Evolutionary conservation across 306 rosid species (phyloP).

Genomic region (Alnus rubra): DNA sequence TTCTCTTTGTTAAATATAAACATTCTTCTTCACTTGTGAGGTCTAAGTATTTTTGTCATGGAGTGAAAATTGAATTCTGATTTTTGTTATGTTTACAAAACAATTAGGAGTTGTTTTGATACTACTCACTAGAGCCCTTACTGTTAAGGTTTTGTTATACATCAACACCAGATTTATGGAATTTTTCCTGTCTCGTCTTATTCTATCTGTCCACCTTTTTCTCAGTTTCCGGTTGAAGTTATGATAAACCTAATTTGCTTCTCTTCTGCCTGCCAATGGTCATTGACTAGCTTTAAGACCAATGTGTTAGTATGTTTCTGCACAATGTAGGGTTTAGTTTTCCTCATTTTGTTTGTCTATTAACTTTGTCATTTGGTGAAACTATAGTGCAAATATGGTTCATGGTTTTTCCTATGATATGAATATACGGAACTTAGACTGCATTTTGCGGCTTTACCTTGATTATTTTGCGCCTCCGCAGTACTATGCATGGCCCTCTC

Average conservation of each 20-base stretch:
- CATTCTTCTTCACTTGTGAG: background rate
- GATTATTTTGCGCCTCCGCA: background rate
- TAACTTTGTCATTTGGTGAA: background rate
- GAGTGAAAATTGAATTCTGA: background rate
- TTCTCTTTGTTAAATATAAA: background rate
- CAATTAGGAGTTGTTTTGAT: background rate
- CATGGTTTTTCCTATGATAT: conserved; percentile 5
- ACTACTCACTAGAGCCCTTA: background rate
- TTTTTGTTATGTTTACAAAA: background rate
- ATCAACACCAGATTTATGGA: background rate
- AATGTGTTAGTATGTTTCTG: background rate
- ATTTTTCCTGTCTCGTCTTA: background rate
- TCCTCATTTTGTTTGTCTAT: background rate
- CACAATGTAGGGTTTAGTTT: background rate
- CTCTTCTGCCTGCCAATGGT: background rate
- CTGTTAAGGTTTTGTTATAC: background rate
- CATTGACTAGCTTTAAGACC: background rate
- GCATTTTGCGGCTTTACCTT: background rate
- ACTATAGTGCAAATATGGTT: background rate
- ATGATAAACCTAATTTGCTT: background rate
- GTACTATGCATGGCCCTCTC: background rate
- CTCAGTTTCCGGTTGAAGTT: background rate
- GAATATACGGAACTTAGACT: background rate
- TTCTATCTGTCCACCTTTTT: background rate
- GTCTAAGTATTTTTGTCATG: background rate